A percentile compares a stretch with the other conserved stretches of the same genome.
phyloP scores from a whole-genome alignment of 1,139 yeast genomes.

The Saccharomyces hybrid region DNA sequence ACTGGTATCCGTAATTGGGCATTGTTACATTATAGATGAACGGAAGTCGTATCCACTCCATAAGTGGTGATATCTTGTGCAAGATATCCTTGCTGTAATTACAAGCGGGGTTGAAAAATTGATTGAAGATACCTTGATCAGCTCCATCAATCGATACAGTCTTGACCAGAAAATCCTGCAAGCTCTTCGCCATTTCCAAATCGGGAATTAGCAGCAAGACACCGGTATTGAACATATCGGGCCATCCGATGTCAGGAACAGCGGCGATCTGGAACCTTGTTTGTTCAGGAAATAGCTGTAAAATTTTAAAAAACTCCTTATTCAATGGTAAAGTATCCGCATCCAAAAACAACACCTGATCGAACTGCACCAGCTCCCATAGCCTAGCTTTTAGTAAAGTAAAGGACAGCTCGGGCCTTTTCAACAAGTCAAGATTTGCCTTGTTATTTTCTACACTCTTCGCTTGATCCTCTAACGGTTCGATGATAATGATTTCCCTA shows the following conservation, averaged over 20 bases:
- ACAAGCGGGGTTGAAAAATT: constrained; percentile 49
- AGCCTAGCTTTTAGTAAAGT: constrained; percentile 68
- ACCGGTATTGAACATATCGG: constrained; percentile 90
- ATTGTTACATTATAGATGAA: constrained; percentile 76
- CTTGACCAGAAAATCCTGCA: constrained; percentile 35
- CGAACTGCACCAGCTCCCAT: constrained; percentile 58
- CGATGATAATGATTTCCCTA: constrained; percentile 31
- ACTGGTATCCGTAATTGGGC: constrained; percentile 69
- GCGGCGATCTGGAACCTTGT: constrained; percentile 45
- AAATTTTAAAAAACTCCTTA: constrained; percentile 17
- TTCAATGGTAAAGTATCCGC: constrained; percentile 68
- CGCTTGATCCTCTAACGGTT: constrained; percentile 15
- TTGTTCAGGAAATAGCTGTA: constrained; percentile 17
- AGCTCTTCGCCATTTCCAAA: constrained; percentile 36
- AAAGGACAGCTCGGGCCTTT: constrained; percentile 65
- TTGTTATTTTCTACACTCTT: constrained; percentile 23
- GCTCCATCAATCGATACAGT: constrained; percentile 79
- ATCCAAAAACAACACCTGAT: constrained; percentile 65
- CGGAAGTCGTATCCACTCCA: constrained; percentile 61
- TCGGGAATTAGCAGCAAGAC: constrained; percentile 64
- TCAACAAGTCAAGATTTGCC: constrained; percentile 40
- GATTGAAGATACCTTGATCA: constrained; percentile 88
- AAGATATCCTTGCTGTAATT: constrained; percentile 7
- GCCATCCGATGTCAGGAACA: constrained; percentile 92
- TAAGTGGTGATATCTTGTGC: background rate